Evolutionary conservation across 2,329 filamentous ascomycete species (phyloP).

Genomic region (Diaporthe batatas): DNA sequence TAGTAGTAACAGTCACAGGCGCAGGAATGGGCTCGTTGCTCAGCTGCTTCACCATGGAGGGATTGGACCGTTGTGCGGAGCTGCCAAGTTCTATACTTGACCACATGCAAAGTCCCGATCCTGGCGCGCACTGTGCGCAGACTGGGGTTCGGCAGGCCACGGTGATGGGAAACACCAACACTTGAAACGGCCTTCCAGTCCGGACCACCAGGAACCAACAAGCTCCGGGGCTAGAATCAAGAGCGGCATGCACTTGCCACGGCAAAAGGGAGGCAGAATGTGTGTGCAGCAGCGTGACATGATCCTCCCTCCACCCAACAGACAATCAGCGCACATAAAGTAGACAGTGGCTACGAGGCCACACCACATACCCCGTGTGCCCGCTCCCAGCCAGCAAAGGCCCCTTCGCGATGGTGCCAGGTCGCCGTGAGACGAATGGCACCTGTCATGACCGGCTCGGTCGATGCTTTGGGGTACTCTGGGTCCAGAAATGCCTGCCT

Average conservation of each 20-base stretch:
- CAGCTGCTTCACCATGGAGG: neutral
- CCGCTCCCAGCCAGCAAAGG: neutral
- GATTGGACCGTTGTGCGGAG: constrained; percentile 8
- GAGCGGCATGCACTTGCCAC: neutral
- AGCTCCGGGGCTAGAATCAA: constrained; percentile 23
- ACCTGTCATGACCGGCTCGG: constrained; percentile 27
- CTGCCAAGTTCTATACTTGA: constrained; percentile 3
- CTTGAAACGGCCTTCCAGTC: constrained; percentile 30
- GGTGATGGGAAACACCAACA: constrained; percentile 15
- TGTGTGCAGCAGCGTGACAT: constrained; percentile 16
- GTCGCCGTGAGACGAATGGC: constrained; percentile 22
- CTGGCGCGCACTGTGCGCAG: neutral
- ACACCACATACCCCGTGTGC: constrained; percentile 3
- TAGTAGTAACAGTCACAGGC: too few relatives aligned
- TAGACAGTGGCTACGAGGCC: neutral
- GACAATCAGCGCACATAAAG: constrained; percentile 1
- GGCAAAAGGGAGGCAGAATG: neutral
- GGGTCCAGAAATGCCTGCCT: constrained; percentile 8
- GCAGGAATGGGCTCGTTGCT: too few relatives aligned
- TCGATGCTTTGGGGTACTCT: constrained; percentile 24
- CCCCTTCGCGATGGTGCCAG: constrained; percentile 9
- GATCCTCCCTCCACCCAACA: constrained; percentile 10
- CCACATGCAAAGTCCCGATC: neutral
- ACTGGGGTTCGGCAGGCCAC: neutral
- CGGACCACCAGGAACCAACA: constrained; percentile 20